A percentile compares a stretch with the other conserved stretches of the same genome.
These are phyloP conservation scores for Stagonosporopsis rhizophila DNA, from an alignment of 2,329 filamentous ascomycete genomes.

Conservation along the genomic window DNA sequence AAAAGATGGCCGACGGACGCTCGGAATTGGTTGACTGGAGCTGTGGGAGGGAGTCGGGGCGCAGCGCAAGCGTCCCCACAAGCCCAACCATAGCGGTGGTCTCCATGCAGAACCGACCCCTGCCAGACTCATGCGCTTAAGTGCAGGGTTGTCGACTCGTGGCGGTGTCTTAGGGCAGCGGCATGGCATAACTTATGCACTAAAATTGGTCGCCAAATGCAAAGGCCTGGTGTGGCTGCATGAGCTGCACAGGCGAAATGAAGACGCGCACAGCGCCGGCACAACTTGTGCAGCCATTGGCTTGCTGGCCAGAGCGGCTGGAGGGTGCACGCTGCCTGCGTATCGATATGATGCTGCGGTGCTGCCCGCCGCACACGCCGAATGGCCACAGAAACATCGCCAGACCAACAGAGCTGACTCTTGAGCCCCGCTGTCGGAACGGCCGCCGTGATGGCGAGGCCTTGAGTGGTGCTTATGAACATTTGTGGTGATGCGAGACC, in stretches of 20 bases:
- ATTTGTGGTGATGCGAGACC: conserved; percentile 20
- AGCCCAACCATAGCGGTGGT: conserved; percentile 43
- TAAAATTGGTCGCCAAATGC: conserved; percentile 42
- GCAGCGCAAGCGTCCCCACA: conserved; percentile 48
- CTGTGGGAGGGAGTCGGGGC: conserved; percentile 44
- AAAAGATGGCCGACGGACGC: conserved; percentile 51
- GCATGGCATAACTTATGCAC: conserved; percentile 49
- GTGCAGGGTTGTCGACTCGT: conserved; percentile 46
- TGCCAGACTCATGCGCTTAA: conserved; percentile 45
- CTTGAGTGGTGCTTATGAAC: conserved; percentile 13
- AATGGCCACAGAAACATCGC: conserved; percentile 20
- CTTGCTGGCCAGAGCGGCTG: conserved; percentile 17
- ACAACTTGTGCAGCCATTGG: conserved; percentile 33
- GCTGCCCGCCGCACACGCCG: conserved; percentile 30
- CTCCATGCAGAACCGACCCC: conserved; percentile 42
- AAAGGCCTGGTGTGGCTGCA: conserved; percentile 41
- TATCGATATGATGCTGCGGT: conserved; percentile 28
- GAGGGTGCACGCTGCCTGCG: conserved; percentile 17
- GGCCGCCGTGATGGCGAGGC: conserved; percentile 18
- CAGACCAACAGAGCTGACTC: conserved; percentile 15
- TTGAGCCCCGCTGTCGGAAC: conserved; percentile 21
- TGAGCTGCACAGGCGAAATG: conserved; percentile 44
- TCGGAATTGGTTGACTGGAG: conserved; percentile 47
- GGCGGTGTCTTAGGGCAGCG: conserved; percentile 44
- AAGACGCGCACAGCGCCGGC: conserved; percentile 42